These are phyloP conservation scores for Ampelocalamus luodianensis DNA, from an alignment of 176 grass and related monocot genomes.

Conservation along the genomic window DNA sequence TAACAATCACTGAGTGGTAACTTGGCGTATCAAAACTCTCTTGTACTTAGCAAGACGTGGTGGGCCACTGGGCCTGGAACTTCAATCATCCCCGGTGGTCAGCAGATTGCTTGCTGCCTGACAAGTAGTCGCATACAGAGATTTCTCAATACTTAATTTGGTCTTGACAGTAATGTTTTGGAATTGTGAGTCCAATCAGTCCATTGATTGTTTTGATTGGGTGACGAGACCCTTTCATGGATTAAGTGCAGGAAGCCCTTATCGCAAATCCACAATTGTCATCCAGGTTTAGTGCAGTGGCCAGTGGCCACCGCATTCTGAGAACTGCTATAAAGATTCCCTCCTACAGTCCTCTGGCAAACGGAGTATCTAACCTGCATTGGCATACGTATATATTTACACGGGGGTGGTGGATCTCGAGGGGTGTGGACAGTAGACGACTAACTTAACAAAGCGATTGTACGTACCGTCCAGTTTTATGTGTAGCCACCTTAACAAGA, in stretches of 20 bases:
- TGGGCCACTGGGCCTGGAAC: not conserved
- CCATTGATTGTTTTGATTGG: not conserved
- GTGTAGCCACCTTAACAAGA: constrained; percentile 18
- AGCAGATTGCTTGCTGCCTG: not conserved
- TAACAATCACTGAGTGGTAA: constrained; percentile 13
- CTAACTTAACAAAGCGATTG: not conserved
- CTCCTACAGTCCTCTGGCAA: not conserved
- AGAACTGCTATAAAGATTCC: not conserved
- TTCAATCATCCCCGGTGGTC: not conserved
- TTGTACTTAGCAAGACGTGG: not conserved
- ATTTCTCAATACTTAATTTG: not conserved
- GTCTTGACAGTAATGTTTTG: not conserved
- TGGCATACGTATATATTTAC: not conserved
- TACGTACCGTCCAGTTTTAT: not conserved
- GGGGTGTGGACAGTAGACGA: not conserved
- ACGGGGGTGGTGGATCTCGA: constrained; percentile 39
- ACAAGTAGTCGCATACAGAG: not conserved
- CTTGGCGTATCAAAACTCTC: constrained; percentile 7
- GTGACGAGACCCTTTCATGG: not conserved
- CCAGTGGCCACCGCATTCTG: not conserved
- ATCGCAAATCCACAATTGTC: not conserved
- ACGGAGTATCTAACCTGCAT: not conserved
- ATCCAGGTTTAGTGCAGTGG: not conserved
- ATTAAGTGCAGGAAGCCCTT: not conserved
- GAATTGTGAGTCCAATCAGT: not conserved